Evolutionary conservation across 768 basidiomycete species (phyloP).

Genomic region (Amanita thiersii): DNA sequence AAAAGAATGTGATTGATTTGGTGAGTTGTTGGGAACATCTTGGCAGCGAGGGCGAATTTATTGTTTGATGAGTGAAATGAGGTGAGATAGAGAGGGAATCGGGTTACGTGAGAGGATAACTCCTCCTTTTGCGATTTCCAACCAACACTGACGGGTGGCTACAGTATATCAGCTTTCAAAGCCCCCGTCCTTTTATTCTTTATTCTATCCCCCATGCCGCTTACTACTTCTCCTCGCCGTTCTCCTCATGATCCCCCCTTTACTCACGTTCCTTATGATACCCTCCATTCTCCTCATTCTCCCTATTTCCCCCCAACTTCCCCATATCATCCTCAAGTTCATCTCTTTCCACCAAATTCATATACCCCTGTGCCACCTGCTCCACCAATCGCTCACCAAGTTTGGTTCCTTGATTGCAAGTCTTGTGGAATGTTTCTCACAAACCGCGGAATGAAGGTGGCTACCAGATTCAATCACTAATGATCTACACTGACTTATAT

Average conservation of each 20-base stretch:
- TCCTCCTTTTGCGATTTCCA: too few species aligned
- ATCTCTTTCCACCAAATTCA: slow-evolving; percentile 30
- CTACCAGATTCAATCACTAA: slow-evolving; percentile 5
- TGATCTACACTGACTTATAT: neutral
- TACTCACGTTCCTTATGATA: slow-evolving; percentile 19
- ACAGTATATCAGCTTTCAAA: too few species aligned
- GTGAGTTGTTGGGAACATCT: slow-evolving; percentile 53
- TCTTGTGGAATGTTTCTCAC: slow-evolving; percentile 69
- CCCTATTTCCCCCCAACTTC: slow-evolving; percentile 15
- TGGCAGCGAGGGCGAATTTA: slow-evolving; percentile 46
- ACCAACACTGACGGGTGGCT: too few species aligned
- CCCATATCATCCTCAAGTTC: slow-evolving; percentile 27
- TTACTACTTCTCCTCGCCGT: slow-evolving; percentile 7
- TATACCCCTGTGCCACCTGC: slow-evolving; percentile 31
- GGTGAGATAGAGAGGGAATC: slow-evolving; percentile 15
- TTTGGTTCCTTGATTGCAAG: slow-evolving; percentile 76
- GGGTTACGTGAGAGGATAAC: too few species aligned
- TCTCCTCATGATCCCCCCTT: slow-evolving; percentile 12
- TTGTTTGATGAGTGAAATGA: slow-evolving; percentile 19
- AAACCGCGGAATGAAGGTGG: slow-evolving; percentile 80
- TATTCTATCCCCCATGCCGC: neutral
- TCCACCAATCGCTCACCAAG: slow-evolving; percentile 54
- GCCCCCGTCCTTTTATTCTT: too few species aligned
- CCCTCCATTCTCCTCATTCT: slow-evolving; percentile 12
- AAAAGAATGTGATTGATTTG: slow-evolving; percentile 81